Base-by-base conservation (phyloP, 2,329 filamentous ascomycete species). In the Aureobasidium sp. region DNA sequence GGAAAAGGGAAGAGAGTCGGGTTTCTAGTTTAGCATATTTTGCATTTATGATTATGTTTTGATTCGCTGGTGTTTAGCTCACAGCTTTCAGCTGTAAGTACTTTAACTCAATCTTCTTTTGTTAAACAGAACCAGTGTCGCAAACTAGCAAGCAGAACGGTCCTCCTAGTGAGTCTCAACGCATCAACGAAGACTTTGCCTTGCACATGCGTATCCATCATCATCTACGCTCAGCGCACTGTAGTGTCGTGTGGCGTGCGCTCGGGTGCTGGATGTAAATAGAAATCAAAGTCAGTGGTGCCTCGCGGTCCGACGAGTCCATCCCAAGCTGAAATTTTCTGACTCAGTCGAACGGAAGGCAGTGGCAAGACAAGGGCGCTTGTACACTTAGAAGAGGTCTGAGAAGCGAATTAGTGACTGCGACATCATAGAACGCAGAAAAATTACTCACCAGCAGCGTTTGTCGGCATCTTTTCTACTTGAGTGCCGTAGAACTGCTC, bases 401-500 rank as follows among this genome's bases (percentile, higher is more conserved):
- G 6, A 34, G 47, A 32, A 49, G 29, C 47, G 47, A 34, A 34
- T 49, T 50, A 50, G 47, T 36, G 15, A 50, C 47, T 50, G 29
- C 47, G 47, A 50, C 47, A 50, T 50, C n/a, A 50, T 50, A 36
- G 32, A 37, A 50, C 32, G 48, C 32, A 16, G 32, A 15, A 50
- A 30, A 41, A 42, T 49, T 54, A 77, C 81, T 74, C 79, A 83
- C 81, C 81, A 74, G 84, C 83, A 77, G 87, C 86, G 79, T 87
- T 88, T 94, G 97, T 97, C 75, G 94, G 94, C 94, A 99, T 99
- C 86, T 99, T 94, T 82, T 99, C 94, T 70, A 99, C 97, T 83
- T 97, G 94, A 78, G 94, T 99, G 86, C 91, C 96, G 88, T 99
- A 99, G 86, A 97, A 99, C 83, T 97, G 91, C 80, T 99, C 94